phyloP scores from a whole-genome alignment of 2,329 filamentous ascomycete species.

The Fusarium illudens region DNA sequence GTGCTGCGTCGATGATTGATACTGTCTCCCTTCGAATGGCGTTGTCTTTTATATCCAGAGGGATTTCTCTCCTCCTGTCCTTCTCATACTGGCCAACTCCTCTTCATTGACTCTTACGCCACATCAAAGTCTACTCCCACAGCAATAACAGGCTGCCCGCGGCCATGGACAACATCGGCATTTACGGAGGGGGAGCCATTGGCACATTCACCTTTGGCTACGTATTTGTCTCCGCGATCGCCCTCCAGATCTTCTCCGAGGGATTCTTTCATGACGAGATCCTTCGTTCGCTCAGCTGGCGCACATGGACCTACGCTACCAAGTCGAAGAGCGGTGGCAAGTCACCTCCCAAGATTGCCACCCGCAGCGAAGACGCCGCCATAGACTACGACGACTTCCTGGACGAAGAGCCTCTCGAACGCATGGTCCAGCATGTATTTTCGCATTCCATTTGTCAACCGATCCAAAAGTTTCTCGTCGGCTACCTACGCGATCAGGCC shows the following conservation, averaged over 20 bases:
- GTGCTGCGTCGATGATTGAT: neutral
- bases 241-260: neutral
- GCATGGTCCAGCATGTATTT: conserved; percentile 8
- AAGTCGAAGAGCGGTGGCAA: neutral
- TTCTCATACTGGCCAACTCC: neutral
- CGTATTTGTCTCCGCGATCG: neutral
- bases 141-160: neutral
- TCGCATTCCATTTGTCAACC: conserved; percentile 30
- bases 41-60: neutral
- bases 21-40: neutral
- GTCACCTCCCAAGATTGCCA: neutral
- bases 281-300: neutral
- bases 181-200: neutral
- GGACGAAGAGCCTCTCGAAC: conserved; percentile 24
- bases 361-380: neutral
- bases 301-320: neutral
- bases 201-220: neutral
- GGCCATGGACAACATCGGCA: neutral
- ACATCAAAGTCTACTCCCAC: neutral
- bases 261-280: neutral
- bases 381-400: conserved; percentile 2
- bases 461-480: conserved; percentile 18
- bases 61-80: neutral
- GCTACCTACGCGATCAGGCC: conserved; percentile 23
- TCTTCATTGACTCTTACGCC: neutral